Percentiles rank a stretch among this genome's conserved stretches.
Conservation (phyloP, 768 basidiomycete species). For the Cyclocybe aegerita region DNA sequence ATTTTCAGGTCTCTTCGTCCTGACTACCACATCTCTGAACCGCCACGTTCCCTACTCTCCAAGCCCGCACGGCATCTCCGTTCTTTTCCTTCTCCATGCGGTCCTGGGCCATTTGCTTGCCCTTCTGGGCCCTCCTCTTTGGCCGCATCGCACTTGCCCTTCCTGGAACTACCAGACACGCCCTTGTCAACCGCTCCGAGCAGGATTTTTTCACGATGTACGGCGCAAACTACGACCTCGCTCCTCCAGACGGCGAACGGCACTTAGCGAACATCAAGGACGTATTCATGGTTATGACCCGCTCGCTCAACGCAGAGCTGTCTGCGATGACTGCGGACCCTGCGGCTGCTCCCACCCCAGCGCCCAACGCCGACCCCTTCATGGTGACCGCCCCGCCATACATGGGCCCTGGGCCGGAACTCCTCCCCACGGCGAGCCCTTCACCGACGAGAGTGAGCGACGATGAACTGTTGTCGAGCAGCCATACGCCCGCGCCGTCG, state of each 20-base stretch:
- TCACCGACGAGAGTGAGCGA: not conserved
- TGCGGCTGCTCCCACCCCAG: not conserved
- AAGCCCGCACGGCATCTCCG: constrained; percentile 18
- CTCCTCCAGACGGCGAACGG: constrained; percentile 1
- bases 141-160: constrained; percentile 4
- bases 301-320: not conserved
- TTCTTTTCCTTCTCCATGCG: constrained; percentile 4
- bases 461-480: too few relatives aligned
- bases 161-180: not conserved
- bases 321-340: not conserved
- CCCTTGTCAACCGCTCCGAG: not conserved
- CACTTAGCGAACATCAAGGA: constrained; percentile 4
- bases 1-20: constrained; percentile 8
- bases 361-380: not conserved
- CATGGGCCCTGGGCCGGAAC: too few relatives aligned
- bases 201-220: constrained; percentile 9
- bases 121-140: not conserved
- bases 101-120: not conserved
- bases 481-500: not conserved
- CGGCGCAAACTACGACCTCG: constrained; percentile 11
- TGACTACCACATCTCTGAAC: not conserved
- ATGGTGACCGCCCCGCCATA: too few relatives aligned
- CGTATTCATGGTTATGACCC: constrained; percentile 15
- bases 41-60: not conserved
- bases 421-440: not conserved